Evolutionary conservation across 768 basidiomycete species (phyloP), one percentile per base, ranked within the genome.

Genomic region (Macrolepiota dolichaula): DNA sequence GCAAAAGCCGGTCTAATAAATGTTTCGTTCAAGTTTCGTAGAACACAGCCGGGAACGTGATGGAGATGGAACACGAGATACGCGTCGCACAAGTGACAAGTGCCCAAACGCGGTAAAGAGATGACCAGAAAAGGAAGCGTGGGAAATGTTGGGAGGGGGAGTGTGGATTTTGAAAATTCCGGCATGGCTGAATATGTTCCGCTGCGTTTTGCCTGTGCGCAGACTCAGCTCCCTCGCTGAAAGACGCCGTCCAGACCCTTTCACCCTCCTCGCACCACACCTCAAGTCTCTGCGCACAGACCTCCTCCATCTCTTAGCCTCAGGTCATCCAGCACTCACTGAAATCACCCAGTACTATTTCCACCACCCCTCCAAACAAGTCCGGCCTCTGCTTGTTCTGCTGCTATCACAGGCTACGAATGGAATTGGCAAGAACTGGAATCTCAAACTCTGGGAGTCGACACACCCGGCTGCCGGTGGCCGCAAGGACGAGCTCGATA

Each of bases 281-380:
- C 80, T 97, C 46, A 66, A 79, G 35, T 77, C 82, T 59, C 77
- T 97, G 37, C 86, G 89, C 56, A 78, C 81, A 2, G 86, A 85
- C 19, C 76, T 97, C 17, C 79, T 93, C 63, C 74, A 79, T 61
- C 81, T 98, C 60, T 82, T 98, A 11, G 89, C 89, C 17, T 91
- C 91, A 11, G 89, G 90, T 4, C 89, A 96, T 71, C 89, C 94
- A 15, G 83, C 86, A 0, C 83, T 97, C 55, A 86, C 87, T 61
- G 85, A 92, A 65, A 87, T 96, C 56, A 90, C 95, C 1, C 86
- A 92, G 63, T 96, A 98, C 74, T 97, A 98, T 77, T 97, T 97
- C 72, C 80, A 84, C 38, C 91, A 91, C 64, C 88, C 88, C 2
- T 93, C 94, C 4, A 97, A 98, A 71, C 93, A 96, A 67, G 81